These are phyloP conservation scores for Nitzschia sp. DNA, from an alignment of 108 stramenopile species.

Conservation along the genomic window DNA sequence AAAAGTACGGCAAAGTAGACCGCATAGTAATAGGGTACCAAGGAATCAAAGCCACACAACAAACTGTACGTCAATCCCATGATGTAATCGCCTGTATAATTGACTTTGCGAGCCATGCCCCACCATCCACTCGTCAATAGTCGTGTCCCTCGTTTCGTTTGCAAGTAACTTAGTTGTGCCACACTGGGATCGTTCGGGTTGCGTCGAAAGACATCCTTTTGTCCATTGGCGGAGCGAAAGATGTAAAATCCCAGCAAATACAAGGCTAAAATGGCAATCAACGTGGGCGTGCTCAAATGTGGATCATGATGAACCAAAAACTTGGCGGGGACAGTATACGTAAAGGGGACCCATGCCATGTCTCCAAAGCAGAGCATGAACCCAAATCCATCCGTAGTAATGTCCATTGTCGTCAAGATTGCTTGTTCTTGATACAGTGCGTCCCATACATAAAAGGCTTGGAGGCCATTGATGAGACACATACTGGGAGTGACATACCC, in stretches of 20 bases:
- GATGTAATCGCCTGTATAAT: constrained; percentile 98
- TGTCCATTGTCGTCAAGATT: constrained; percentile 99
- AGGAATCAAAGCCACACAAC: constrained; percentile 86
- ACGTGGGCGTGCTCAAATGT: constrained; percentile 39
- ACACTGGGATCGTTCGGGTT: constrained; percentile 78
- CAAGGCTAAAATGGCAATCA: constrained; percentile 58
- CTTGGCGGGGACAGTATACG: constrained; percentile 90
- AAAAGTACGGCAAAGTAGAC: constrained; percentile 94
- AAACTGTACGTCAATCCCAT: constrained; percentile 98
- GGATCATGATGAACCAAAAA: constrained; percentile 94
- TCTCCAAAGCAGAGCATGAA: constrained; percentile 98
- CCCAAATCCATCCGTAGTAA: constrained; percentile 99
- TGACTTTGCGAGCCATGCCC: constrained; percentile 98
- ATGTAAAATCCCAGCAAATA: constrained; percentile 83
- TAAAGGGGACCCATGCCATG: constrained; percentile 99
- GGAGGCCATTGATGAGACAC: constrained; percentile 88
- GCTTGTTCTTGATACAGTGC: constrained; percentile 91
- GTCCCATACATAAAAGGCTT: constrained; percentile 97
- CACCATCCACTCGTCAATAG: constrained; percentile 96
- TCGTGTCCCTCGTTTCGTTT: constrained; percentile 88
- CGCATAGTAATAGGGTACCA: constrained; percentile 96
- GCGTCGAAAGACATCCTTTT: constrained; percentile 95
- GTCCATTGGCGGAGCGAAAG: constrained; percentile 91
- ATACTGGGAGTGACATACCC: constrained; percentile 89
- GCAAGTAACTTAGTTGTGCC: constrained; percentile 58